Evolutionary conservation across 305 asterid genomes (phyloP).

Genomic region (Plantago coronopus): DNA sequence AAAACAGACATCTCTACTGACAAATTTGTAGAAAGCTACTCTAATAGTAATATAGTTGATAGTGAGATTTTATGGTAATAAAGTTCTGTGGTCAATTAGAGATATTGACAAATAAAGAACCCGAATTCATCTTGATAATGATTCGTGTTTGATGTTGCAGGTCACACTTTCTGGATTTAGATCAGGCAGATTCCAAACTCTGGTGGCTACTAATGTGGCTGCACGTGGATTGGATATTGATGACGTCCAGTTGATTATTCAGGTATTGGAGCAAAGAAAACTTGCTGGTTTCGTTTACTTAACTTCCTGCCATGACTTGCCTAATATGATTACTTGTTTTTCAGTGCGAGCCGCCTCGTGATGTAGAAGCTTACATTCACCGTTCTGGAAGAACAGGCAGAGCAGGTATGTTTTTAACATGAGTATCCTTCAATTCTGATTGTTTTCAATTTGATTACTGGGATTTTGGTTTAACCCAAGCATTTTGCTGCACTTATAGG

Average conservation of each 20-base stretch:
- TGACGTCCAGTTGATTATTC: constrained; percentile 83
- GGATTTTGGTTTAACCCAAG: neutral
- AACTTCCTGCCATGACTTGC: neutral
- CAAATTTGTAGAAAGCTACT: no score
- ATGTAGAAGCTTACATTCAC: constrained; percentile 94
- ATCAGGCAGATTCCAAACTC: constrained; percentile 73
- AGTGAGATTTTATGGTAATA: neutral
- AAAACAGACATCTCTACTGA: no score
- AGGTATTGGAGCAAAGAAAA: constrained; percentile 36
- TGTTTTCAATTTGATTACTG: neutral
- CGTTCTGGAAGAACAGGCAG: constrained; percentile 98
- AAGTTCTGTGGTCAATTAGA: neutral
- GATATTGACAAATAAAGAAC: no score
- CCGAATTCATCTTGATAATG: neutral
- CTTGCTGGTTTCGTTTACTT: neutral
- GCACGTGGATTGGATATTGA: constrained; percentile 93
- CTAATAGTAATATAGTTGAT: no score
- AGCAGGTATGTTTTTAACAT: constrained; percentile 35
- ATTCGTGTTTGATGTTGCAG: constrained; percentile 35
- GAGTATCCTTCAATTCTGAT: neutral
- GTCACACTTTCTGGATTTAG: constrained; percentile 79
- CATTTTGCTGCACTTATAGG: constrained; percentile 26
- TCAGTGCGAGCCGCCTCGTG: constrained; percentile 97
- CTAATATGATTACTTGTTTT: constrained; percentile 20
- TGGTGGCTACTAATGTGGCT: constrained; percentile 93